Evolutionary conservation across 768 basidiomycete genomes (phyloP), one percentile per base, ranked within the genome.

Genomic region (Mycena kentingensis): DNA sequence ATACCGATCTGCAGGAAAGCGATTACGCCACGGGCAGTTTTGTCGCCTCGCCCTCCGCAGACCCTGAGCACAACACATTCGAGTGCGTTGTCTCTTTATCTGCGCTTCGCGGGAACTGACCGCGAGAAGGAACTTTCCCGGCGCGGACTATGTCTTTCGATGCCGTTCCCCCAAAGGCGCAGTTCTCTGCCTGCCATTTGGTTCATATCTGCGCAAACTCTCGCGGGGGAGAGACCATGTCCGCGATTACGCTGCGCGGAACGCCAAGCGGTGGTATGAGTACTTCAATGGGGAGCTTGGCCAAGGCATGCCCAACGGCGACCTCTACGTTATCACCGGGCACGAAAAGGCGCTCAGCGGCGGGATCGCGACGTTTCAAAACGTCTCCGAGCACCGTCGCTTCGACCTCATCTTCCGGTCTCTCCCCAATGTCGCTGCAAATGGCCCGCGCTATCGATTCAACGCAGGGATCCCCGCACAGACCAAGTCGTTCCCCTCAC

Each of bases 301-400:
- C 1, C 28, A 54, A 13, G 48, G 48, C 25, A 34, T 49, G 8
- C 22, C 44, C 15, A 61, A 60, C 27, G 54, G 58, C 13, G 35
- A 58, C 3, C 32, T 64, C 5, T 64, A 62, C 50, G 43, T 64
- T 41, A 51, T 64, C 38, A 64, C 63, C 12, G 63, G 63, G 5
- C 57, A 47, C 34, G 57, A 62, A 24, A 62, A 64, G 24, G 39
- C 58, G 3, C 22, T 29, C 3, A 46, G 42, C 15, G 58, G 63
- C 55, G 61, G 51, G 3, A 58, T 55, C 5, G 61, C 56, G 31
- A 37, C 56, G 2, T 60, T 57, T 34, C 42, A 57, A 31, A 21
- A 52, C 32, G 35, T 38, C 21, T 19, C 22, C n/a, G 22, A 24
- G 16, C 5, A 26, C 5, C 11, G 12, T 15, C 10, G 13, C 3